A percentile compares a stretch with the other conserved stretches of the same genome.
Evolutionary conservation across 2,329 filamentous ascomycete species (phyloP).

Genomic region (Cercospora brassicicola): DNA sequence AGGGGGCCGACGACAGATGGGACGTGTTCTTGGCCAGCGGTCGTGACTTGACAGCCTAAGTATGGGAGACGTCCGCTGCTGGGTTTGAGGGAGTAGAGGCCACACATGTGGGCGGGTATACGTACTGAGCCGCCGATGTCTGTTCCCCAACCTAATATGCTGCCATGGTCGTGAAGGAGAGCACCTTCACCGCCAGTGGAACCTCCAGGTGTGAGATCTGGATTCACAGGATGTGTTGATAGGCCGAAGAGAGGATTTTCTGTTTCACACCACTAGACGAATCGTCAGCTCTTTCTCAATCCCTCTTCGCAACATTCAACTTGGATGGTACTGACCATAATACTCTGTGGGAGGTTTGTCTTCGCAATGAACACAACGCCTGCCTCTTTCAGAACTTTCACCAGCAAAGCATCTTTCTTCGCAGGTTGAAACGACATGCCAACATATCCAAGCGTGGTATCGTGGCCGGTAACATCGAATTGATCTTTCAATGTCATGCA

Average conservation of each 20-base stretch:
- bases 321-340: conserved; percentile 43
- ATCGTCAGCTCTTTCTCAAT: not conserved
- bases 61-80: conserved; percentile 59
- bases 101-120: conserved; percentile 52
- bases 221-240: conserved; percentile 50
- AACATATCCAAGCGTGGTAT: conserved; percentile 56
- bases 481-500: conserved; percentile 56
- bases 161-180: conserved; percentile 45
- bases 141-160: conserved; percentile 52
- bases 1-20: conserved; percentile 64
- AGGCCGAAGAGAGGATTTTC: conserved; percentile 56
- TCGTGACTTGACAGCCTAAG: conserved; percentile 59
- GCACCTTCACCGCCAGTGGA: conserved; percentile 50
- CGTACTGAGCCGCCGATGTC: conserved; percentile 56
- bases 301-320: not conserved
- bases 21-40: conserved; percentile 64
- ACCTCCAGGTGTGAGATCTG: conserved; percentile 50
- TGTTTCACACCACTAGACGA: conserved; percentile 54
- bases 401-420: conserved; percentile 51
- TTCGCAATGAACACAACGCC: conserved; percentile 58
- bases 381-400: conserved; percentile 50
- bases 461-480: conserved; percentile 55
- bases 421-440: conserved; percentile 53
- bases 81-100: conserved; percentile 53
- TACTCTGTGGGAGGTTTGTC: conserved; percentile 54